phyloP scores from a whole-genome alignment of 2,329 filamentous ascomycete species.

The Dactylellina cionopaga region DNA sequence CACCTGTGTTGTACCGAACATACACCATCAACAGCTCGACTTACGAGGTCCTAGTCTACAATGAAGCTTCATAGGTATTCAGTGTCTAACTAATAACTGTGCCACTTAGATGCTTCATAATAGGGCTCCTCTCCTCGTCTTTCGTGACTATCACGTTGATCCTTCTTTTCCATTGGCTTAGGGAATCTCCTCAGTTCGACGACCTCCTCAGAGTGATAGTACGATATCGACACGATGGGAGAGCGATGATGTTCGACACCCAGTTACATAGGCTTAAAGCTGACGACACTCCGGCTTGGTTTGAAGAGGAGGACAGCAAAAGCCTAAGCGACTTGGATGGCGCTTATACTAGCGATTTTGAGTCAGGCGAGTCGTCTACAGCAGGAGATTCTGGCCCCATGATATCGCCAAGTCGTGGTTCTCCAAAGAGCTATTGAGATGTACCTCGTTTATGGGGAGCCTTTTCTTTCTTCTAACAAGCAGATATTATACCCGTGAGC shows the following conservation, averaged over 20 bases:
- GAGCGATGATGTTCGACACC: not conserved
- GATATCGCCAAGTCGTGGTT: not conserved
- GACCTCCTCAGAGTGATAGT: slow-evolving; percentile 8
- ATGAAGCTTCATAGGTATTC: no score
- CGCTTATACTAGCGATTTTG: no score
- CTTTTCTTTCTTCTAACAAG: no score
- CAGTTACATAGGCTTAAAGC: not conserved
- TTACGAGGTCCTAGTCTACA: slow-evolving; percentile 9
- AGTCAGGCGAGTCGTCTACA: no score
- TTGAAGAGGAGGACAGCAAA: not conserved
- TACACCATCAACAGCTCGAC: not conserved
- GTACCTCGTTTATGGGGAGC: no score
- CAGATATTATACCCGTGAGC: no score
- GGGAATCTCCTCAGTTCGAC: not conserved
- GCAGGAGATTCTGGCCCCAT: no score
- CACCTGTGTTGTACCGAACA: not conserved
- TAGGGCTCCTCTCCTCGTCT: not conserved
- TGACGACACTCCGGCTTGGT: not conserved
- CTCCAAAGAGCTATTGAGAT: no score
- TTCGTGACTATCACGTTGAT: not conserved
- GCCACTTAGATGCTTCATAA: not conserved
- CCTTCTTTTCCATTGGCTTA: slow-evolving; percentile 1
- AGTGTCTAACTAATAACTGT: not conserved
- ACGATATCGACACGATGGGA: not conserved
- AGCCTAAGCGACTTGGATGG: no score